Evolutionary conservation across 2,329 filamentous ascomycete species (phyloP), one percentile per base, ranked within the genome.

Genomic region (Fusarium sp.): DNA sequence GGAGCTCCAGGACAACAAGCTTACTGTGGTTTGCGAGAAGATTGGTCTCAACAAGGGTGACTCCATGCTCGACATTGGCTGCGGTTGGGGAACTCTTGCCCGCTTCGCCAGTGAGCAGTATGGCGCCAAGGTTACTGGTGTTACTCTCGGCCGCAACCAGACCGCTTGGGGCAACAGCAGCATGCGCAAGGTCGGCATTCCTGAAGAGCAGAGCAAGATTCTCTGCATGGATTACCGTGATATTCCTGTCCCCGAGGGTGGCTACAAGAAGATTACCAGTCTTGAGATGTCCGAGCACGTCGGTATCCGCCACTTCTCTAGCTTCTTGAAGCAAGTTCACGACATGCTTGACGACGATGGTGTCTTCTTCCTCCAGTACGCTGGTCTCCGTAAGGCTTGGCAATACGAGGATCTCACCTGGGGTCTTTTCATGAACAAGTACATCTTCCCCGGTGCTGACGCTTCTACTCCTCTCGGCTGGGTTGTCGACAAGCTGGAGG

Each of bases 361-460:
- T 80, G 89, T 93, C 71, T 97, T 98, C 85, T 98, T 96, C 88
- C 87, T 98, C 65, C 96, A 98, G 82, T 94, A 97, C 75, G 94
- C 95, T 75, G 96, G 96, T 83, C 88, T 99, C 66, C 92, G 96
- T 75, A 97, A 97, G 85, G 85, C 88, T 69, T 98, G 96, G 96
- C 96, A 98, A 82, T 98, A 97, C 78, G 94, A 98, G 86, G 95
- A 98, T 83, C 88, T 98, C 52, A 92, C 95, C 80, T 98, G 96
- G 96, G 96, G 96, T 79, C 88, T 98, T 46, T 98, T 98, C 88
- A 97, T 98, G 94, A 98, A 98, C 91, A 98, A 97, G 85, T 97
- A 98, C 82, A 87, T 98, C 80, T 98, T 98, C 88, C 96, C 94
- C 33, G 96, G 96, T 79, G 96, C 96, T 52, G 96, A 98, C 79